phyloP scores from a whole-genome alignment of 2,329 filamentous ascomycete genomes.

The Verticillium tricorpus region DNA sequence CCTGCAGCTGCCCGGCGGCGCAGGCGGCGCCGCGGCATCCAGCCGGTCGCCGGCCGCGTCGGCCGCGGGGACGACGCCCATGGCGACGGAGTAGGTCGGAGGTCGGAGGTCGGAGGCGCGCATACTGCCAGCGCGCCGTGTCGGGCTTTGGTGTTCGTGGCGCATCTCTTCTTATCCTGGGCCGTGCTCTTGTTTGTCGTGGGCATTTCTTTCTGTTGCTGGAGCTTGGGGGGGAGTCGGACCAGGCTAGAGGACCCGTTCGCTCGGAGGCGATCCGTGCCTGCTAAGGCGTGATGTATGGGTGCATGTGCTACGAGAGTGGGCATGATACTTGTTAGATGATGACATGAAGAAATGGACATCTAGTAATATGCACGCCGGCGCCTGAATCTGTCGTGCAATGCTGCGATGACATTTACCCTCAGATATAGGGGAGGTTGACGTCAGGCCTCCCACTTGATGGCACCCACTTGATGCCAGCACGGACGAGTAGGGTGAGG shows the following conservation, averaged over 20 bases:
- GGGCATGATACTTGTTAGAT: not conserved
- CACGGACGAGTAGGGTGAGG: no score
- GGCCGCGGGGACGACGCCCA: not conserved
- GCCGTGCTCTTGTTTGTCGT: not conserved
- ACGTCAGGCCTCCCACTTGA: no score
- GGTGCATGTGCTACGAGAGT: not conserved
- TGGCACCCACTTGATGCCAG: no score
- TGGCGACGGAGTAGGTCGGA: not conserved
- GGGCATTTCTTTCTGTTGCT: not conserved
- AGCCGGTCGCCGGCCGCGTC: not conserved
- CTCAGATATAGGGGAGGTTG: no score
- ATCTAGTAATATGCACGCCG: no score
- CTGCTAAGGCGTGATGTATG: not conserved
- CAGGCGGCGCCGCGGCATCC: no score
- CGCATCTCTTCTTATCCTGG: not conserved
- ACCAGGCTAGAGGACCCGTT: not conserved
- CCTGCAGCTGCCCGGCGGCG: conserved; percentile 38
- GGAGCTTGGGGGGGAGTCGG: not conserved
- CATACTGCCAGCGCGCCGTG: not conserved
- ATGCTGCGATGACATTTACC: no score
- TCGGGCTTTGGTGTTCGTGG: not conserved
- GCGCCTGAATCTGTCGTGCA: no score
- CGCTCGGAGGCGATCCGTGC: not conserved
- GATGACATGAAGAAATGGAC: no score
- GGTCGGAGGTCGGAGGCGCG: not conserved